Evolutionary conservation across 768 basidiomycete species (phyloP), one percentile per base, ranked within the genome.

Genomic region (Dioszegia aurantiaca): DNA sequence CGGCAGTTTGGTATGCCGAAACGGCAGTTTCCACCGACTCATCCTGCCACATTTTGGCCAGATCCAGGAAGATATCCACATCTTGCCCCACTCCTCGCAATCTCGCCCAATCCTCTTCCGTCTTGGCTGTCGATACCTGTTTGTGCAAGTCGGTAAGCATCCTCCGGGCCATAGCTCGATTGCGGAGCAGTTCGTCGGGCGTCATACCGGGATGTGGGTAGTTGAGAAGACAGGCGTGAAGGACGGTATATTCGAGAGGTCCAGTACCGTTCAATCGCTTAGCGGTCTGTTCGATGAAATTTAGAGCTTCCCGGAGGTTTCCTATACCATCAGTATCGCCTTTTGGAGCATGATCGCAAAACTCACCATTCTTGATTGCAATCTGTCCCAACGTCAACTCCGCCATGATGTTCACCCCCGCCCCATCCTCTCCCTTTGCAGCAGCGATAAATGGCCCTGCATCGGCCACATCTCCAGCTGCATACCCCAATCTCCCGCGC

Each of bases 181-280:
- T 90, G 55, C 86, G 82, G 1, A 82, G 79, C 37, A 86, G 77
- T 56, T 97, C 92, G 1, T 85, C 81, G 55, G 82, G 82, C 4
- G 87, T 86, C 28, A 89, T 83, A 48, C 87, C 89, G 1, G 88
- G 88, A 55, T 91, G 84, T 3, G 87, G 85, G 72, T 85, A 82
- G 0, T 87, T 86, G n/a, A 90, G 85, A 8, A 99, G 82, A 1
- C 90, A 88, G 3, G 92, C 94, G 39, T 95, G 85, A 78, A 93
- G 86, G 16, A 87, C 87, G 9, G 85, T 86, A 2, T 91, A 91
- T 79, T 97, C 93, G 4, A 88, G 75, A 1, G 75, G 75, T 23
- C 72, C 73, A 37, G 86, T 87, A 54, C 73, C 74, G 24, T 72
- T 70, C 27, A 75, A 48, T n/a, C 74, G 67, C 40, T 67, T 69